Conservation (phyloP, 2,329 filamentous ascomycete species). For the Penicillium sp. region DNA sequence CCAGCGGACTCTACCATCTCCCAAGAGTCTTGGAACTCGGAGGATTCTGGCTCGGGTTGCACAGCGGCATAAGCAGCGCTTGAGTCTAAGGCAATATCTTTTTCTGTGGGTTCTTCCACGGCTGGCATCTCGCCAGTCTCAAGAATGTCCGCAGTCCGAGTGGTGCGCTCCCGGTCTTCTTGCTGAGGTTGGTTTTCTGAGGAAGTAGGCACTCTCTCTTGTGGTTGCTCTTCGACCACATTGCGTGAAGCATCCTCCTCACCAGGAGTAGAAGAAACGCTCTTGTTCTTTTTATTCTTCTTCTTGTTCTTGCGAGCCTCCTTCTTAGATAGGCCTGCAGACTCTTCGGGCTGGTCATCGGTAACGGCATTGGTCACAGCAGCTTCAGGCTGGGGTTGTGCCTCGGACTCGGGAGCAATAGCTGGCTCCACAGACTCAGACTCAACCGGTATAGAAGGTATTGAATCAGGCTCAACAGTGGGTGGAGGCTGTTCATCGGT, state of each 20-base stretch:
- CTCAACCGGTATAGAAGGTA: not conserved
- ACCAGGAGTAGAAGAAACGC: slow-evolving; percentile 2
- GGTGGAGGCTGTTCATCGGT: not conserved
- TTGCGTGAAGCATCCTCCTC: not conserved
- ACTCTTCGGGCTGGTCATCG: slow-evolving; percentile 3
- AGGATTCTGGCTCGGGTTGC: not conserved
- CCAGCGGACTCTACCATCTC: not conserved
- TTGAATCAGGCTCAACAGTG: not conserved
- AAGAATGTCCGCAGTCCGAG: not conserved
- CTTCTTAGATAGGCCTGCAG: slow-evolving; percentile 12
- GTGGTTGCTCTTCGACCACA: not conserved
- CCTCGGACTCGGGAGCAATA: not conserved
- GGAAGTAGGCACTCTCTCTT: not conserved
- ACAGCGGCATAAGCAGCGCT: not conserved
- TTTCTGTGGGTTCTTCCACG: not conserved
- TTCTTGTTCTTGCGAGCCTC: slow-evolving; percentile 17
- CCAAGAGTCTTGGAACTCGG: slow-evolving; percentile 1
- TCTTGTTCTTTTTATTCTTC: slow-evolving; percentile 18
- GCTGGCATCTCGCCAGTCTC: not conserved
- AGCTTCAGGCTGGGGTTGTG: not conserved
- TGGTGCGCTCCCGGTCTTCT: not conserved
- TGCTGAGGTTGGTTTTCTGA: not conserved
- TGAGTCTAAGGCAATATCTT: not conserved
- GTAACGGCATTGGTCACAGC: not conserved
- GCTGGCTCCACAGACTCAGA: not conserved